Percentiles rank a stretch among this genome's conserved stretches.
These are phyloP conservation scores for Phytophthora brassicae DNA, from an alignment of 352 stramenopile genomes.

Conservation along the genomic window DNA sequence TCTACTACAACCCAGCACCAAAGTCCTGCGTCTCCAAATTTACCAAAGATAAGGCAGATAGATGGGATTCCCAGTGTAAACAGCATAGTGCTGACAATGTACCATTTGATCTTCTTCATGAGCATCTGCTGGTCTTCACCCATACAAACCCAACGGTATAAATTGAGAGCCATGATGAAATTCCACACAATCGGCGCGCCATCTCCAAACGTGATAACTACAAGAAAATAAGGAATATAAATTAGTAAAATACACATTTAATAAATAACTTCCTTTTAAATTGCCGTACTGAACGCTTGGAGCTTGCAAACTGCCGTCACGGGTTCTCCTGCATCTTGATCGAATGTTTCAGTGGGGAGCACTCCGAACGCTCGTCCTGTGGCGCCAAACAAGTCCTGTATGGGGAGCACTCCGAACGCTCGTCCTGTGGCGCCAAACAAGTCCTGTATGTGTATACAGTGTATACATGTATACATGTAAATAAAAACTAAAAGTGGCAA, in stretches of 20 bases:
- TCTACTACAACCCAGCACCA: conserved; percentile 81
- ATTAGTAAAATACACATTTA: too few species aligned
- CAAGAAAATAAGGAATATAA: neutral
- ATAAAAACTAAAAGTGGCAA: too few species aligned
- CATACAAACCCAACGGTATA: conserved; percentile 83
- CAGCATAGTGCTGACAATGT: conserved; percentile 59
- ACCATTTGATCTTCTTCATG: conserved; percentile 83
- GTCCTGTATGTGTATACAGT: conserved; percentile 57
- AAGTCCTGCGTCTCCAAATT: conserved; percentile 66
- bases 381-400: conserved; percentile 69
- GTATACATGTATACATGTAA: neutral
- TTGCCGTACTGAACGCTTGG: conserved; percentile 59
- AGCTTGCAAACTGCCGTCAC: conserved; percentile 68
- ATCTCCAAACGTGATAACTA: conserved; percentile 82
- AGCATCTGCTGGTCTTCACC: conserved; percentile 84
- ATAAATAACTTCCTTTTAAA: too few species aligned
- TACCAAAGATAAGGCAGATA: conserved; percentile 54
- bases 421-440: conserved; percentile 68
- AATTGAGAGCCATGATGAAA: conserved; percentile 81
- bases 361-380: conserved; percentile 70
- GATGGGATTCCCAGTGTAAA: conserved; percentile 62
- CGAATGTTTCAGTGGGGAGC: conserved; percentile 65
- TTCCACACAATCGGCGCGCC: conserved; percentile 80
- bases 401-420: conserved; percentile 66
- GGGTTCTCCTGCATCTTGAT: conserved; percentile 51